phyloP scores from a whole-genome alignment of 2,329 filamentous ascomycete species.

The Colletotrichum liriopes region DNA sequence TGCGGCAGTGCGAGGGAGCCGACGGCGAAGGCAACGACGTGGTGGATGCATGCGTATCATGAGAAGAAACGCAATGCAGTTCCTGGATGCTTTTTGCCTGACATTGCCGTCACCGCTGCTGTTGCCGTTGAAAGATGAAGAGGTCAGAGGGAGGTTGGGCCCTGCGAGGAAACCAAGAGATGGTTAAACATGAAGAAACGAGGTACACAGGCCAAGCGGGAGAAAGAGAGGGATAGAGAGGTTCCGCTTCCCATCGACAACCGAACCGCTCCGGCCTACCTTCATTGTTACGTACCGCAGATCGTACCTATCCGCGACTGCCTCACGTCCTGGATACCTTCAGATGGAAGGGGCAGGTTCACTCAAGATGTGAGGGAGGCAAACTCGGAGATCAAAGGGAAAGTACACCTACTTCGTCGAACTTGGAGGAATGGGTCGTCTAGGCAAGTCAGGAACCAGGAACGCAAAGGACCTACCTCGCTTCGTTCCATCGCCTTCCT shows the following conservation, averaged over 20 bases:
- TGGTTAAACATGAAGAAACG: too few relatives aligned
- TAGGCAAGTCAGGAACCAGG: not conserved
- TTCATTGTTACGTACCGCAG: not conserved
- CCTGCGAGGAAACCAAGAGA: too few relatives aligned
- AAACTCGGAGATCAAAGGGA: not conserved
- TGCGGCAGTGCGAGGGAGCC: not conserved
- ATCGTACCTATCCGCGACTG: not conserved
- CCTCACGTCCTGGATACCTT: not conserved
- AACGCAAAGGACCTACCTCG: not conserved
- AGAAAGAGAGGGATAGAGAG: not conserved
- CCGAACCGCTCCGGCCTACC: not conserved
- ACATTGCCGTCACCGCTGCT: not conserved
- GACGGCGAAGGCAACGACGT: not conserved
- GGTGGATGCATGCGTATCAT: not conserved
- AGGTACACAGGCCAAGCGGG: too few relatives aligned
- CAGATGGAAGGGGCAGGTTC: not conserved
- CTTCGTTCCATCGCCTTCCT: not conserved
- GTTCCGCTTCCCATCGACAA: not conserved
- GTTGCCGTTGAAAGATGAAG: not conserved
- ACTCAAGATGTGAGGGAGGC: not conserved
- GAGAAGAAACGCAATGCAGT: not conserved
- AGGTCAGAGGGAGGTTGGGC: not conserved
- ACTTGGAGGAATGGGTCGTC: not conserved
- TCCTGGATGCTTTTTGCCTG: not conserved
- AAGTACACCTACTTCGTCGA: not conserved